Percentiles rank a stretch among this genome's conserved stretches.
Conservation (phyloP, 805 yeast species). For the Lachancea lanzarotensis region DNA sequence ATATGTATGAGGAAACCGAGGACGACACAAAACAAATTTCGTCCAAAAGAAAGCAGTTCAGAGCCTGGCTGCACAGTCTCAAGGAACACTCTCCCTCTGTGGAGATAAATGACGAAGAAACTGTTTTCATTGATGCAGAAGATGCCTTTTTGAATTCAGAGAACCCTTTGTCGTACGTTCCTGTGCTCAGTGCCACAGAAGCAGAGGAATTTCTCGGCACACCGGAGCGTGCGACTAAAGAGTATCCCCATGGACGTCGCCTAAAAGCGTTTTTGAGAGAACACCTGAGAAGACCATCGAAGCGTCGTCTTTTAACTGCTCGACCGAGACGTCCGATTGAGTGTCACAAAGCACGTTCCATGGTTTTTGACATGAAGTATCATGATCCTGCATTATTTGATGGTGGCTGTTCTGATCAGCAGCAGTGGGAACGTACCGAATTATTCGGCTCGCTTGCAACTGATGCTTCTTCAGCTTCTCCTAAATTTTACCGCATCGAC, state of each 20-base stretch:
- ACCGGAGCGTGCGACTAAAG: background rate
- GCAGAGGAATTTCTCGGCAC: background rate
- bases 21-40: conserved; percentile 1
- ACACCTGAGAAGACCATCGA: conserved; percentile 2
- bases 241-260: background rate
- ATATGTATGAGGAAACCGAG: background rate
- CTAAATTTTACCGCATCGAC: no score
- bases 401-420: background rate
- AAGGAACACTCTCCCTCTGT: conserved; percentile 1
- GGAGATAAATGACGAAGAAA: conserved; percentile 1
- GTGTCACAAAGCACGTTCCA: background rate
- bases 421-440: background rate
- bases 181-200: conserved; percentile 4
- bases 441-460: background rate
- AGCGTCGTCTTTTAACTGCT: background rate
- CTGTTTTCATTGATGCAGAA: conserved; percentile 4
- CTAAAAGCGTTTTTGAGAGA: conserved; percentile 5
- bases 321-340: background rate
- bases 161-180: conserved; percentile 5
- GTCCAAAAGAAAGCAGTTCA: conserved; percentile 5
- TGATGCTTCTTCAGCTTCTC: background rate
- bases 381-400: background rate
- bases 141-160: conserved; percentile 6
- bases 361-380: background rate
- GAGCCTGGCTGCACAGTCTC: conserved; percentile 3